Base-by-base conservation (phyloP, 768 basidiomycete species). In the Sutorius australiensis region DNA sequence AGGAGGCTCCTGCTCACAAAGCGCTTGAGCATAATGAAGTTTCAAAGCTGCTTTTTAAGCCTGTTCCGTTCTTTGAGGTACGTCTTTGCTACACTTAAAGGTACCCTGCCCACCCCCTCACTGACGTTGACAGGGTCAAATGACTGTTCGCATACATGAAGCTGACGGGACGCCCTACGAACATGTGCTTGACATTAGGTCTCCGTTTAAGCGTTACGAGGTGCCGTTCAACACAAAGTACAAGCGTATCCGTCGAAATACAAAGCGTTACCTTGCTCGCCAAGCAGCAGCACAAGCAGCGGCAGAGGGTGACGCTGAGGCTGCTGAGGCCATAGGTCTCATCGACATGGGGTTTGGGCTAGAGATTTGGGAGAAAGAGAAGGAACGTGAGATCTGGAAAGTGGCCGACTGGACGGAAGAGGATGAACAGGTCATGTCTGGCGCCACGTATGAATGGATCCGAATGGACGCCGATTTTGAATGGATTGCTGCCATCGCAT, bases 81-180 rank as follows among this genome's bases (percentile, higher is more conserved):
- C 16, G 76, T 62, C 38, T 33, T 11, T 50, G 42, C 19, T 24
- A 51, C 28, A 48, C 3, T 21, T 41, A 33, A 19, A 27, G 38
- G 56, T 37, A 50, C 14, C n/a, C 19, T 42, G n/a, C 10, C 6
- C 32, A n/a, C 14, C n/a, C n/a, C 47, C 55, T 61, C 30, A 64
- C 50, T 30, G 30, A 47, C 37, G 21, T 48, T 16, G 19, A 53
- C 27, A 93, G 85, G 97, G 97, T 16, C 92, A 94, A 77, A 92
- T 99, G 88, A 98, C 97, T 27, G 88, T 99, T 53, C 91, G 97
- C 30, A 97, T 98, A 47, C 95, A 98, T 64, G 97, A 99, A 76
- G 97, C 95, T 1, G 97, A 99, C 67, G 97, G 95, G 3, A 98
- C 97, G 34, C 95, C 97, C 1, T 98, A 98, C 66, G 97, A 99